Conservation (phyloP, 1,139 yeast species). For the Sugiyamaella japonica region DNA sequence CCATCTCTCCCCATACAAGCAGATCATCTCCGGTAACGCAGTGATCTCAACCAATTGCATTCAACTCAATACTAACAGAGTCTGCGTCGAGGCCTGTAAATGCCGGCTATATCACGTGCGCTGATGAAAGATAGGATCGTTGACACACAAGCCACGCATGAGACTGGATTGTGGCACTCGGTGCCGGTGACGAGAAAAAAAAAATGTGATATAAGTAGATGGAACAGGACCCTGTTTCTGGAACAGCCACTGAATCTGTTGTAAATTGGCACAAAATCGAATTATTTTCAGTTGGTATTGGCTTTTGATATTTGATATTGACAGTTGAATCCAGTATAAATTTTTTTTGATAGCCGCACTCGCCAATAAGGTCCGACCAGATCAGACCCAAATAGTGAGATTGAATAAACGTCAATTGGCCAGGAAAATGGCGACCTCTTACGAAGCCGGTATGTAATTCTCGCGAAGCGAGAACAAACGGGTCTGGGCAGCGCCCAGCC, state of each 20-base stretch:
- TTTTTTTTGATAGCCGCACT: conserved; percentile 6
- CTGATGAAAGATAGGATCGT: conserved; percentile 12
- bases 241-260: neutral
- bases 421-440: conserved; percentile 1
- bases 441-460: conserved; percentile 8
- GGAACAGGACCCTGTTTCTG: neutral
- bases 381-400: neutral
- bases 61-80: neutral
- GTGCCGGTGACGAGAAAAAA: neutral
- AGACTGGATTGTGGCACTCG: conserved; percentile 10
- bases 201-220: conserved; percentile 13
- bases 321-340: neutral
- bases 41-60: conserved; percentile 4
- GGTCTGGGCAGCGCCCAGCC: conserved; percentile 5
- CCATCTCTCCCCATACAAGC: neutral
- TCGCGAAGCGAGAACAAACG: neutral
- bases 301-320: neutral
- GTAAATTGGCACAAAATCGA: neutral
- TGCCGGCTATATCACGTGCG: conserved; percentile 8
- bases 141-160: conserved; percentile 17
- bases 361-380: neutral
- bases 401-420: neutral
- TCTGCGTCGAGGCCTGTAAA: neutral
- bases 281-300: neutral
- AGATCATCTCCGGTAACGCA: neutral